A percentile compares a stretch with the other conserved stretches of the same genome.
These are phyloP conservation scores for Penicillium flavigenum DNA, from an alignment of 495 filamentous ascomycete genomes.

Conservation along the genomic window DNA sequence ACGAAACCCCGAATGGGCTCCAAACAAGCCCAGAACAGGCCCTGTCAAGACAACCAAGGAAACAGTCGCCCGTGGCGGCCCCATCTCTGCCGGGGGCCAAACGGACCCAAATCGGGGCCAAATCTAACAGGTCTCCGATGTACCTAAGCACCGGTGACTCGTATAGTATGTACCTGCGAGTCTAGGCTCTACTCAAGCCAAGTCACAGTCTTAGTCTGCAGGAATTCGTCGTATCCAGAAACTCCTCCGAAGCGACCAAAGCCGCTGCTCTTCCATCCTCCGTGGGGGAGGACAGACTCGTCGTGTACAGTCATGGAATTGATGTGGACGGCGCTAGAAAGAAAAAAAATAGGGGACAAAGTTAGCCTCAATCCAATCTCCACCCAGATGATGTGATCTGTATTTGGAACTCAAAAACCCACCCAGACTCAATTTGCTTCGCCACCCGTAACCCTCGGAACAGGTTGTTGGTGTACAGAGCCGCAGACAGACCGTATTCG, in stretches of 20 bases:
- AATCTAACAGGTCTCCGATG: background rate
- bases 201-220: conserved; percentile 82
- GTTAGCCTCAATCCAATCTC: conserved; percentile 2
- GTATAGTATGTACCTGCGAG: background rate
- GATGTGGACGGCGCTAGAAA: conserved; percentile 72
- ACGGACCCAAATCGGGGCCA: background rate
- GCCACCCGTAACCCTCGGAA: conserved; percentile 49
- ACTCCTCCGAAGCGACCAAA: conserved; percentile 67
- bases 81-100: background rate
- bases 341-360: background rate
- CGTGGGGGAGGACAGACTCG: conserved; percentile 75
- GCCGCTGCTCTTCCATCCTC: conserved; percentile 82
- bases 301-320: conserved; percentile 86
- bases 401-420: conserved; percentile 14
- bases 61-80: conserved; percentile 1
- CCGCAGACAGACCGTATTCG: conserved; percentile 50
- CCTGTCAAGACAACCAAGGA: background rate
- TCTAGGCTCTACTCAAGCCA: conserved; percentile 44
- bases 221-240: conserved; percentile 69
- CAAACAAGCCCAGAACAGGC: conserved; percentile 3
- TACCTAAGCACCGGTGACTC: background rate
- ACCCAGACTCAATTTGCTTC: conserved; percentile 51
- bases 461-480: conserved; percentile 50
- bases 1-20: background rate
- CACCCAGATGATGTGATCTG: conserved; percentile 2